Conservation (phyloP, 352 stramenopile genomes). For the Phytophthora agathidicida region DNA sequence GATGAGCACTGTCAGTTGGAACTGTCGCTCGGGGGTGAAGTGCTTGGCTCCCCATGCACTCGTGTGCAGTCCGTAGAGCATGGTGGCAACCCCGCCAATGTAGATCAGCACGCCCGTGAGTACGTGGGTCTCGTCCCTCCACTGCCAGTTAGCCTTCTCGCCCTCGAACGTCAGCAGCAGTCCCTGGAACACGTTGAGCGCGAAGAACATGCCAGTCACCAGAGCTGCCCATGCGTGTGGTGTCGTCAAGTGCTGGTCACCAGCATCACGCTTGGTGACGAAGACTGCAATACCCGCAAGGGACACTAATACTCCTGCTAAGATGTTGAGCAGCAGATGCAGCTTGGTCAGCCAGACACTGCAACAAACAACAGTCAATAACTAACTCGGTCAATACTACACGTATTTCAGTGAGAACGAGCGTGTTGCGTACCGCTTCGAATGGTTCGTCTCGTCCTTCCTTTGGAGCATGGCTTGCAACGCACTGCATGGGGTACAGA, state of each 20-base stretch:
- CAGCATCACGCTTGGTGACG: conserved; percentile 34
- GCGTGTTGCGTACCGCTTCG: conserved; percentile 38
- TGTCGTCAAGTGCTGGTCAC: conserved; percentile 47
- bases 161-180: conserved; percentile 70
- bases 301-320: conserved; percentile 43
- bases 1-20: conserved; percentile 56
- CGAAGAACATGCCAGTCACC: conserved; percentile 56
- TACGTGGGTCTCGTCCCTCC: conserved; percentile 75
- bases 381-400: conserved; percentile 15
- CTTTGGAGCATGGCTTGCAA: conserved; percentile 63
- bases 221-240: conserved; percentile 64
- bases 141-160: conserved; percentile 62
- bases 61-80: conserved; percentile 57
- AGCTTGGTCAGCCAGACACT: conserved; percentile 64
- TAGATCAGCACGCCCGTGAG: conserved; percentile 65
- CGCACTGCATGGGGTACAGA: conserved; percentile 32
- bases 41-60: conserved; percentile 43
- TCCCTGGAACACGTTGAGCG: conserved; percentile 72
- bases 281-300: conserved; percentile 44
- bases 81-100: conserved; percentile 49
- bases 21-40: conserved; percentile 44
- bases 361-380: neutral
- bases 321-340: conserved; percentile 58
- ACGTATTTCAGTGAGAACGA: neutral
- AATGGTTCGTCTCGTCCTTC: conserved; percentile 44